Percentiles rank a stretch among this genome's conserved stretches.
Conservation (phyloP, 441 rosid genomes). For the Croton setiger region DNA sequence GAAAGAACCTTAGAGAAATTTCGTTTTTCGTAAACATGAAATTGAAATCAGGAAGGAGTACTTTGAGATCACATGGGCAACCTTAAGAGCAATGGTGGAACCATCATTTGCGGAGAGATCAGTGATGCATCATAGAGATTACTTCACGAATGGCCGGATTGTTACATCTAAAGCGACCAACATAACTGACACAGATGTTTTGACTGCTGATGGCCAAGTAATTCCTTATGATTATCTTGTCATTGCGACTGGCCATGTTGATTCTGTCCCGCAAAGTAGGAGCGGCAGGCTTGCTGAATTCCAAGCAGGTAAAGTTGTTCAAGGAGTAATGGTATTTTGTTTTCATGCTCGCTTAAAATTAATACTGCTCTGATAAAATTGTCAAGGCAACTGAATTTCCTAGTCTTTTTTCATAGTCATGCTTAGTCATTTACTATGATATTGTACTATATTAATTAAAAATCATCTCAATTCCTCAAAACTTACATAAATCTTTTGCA, state of each 20-base stretch:
- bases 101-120: slow-evolving; percentile 68
- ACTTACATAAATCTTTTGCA: neutral
- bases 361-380: neutral
- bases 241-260: slow-evolving; percentile 70
- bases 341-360: neutral
- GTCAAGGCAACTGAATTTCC: neutral
- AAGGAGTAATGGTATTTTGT: neutral
- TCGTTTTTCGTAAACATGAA: slow-evolving; percentile 2
- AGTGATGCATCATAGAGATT: slow-evolving; percentile 63
- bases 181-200: slow-evolving; percentile 53
- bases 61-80: slow-evolving; percentile 81
- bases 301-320: slow-evolving; percentile 43
- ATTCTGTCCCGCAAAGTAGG: slow-evolving; percentile 48
- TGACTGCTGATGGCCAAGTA: slow-evolving; percentile 42
- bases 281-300: slow-evolving; percentile 50
- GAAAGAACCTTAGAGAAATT: neutral
- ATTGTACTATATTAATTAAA: neutral
- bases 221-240: slow-evolving; percentile 74
- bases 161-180: slow-evolving; percentile 56
- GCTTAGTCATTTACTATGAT: neutral
- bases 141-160: slow-evolving; percentile 49
- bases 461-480: neutral
- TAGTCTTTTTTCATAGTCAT: too few relatives aligned
- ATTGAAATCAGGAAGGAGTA: slow-evolving; percentile 71
- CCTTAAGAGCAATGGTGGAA: slow-evolving; percentile 72